Percentiles rank a stretch among this genome's conserved stretches.
Conservation (phyloP, 1,284 basidiomycete species). For the Pascua sp. region DNA sequence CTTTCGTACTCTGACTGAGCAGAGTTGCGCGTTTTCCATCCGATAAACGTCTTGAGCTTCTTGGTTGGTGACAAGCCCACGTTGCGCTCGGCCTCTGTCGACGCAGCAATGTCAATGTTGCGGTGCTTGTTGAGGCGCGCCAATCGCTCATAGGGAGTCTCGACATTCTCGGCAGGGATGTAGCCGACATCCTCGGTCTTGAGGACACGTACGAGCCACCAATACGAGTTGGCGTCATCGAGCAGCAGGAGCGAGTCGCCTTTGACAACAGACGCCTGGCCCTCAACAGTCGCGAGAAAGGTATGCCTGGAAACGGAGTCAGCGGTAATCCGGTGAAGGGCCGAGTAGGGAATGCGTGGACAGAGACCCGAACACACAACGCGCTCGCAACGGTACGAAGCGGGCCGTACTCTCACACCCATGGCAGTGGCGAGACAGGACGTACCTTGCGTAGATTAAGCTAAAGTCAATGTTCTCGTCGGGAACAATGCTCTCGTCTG, state of each 20-base stretch:
- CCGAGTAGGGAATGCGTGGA: no score
- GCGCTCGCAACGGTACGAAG: no score
- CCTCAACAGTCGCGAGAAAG: slow-evolving; percentile 91
- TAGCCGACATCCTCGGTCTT: slow-evolving; percentile 99
- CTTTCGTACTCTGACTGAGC: slow-evolving; percentile 4
- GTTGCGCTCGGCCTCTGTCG: slow-evolving; percentile 19
- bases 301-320: slow-evolving; percentile 58
- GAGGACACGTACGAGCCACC: slow-evolving; percentile 94
- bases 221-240: slow-evolving; percentile 95
- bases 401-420: no score
- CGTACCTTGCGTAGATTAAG: slow-evolving; percentile 53
- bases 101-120: slow-evolving; percentile 76
- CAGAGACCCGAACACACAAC: no score
- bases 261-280: slow-evolving; percentile 93
- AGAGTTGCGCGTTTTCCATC: slow-evolving; percentile 21
- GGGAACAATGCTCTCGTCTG: slow-evolving; percentile 49
- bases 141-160: slow-evolving; percentile 94
- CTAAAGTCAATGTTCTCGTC: slow-evolving; percentile 55
- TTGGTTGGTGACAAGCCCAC: background rate
- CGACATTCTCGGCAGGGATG: slow-evolving; percentile 98
- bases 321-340: background rate
- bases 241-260: slow-evolving; percentile 89
- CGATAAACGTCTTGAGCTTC: slow-evolving; percentile 33
- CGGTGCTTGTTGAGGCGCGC: slow-evolving; percentile 95
- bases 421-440: slow-evolving; percentile 1